Conservation (phyloP, 78 protist genomes). For the Chrysochromulina parva region DNA sequence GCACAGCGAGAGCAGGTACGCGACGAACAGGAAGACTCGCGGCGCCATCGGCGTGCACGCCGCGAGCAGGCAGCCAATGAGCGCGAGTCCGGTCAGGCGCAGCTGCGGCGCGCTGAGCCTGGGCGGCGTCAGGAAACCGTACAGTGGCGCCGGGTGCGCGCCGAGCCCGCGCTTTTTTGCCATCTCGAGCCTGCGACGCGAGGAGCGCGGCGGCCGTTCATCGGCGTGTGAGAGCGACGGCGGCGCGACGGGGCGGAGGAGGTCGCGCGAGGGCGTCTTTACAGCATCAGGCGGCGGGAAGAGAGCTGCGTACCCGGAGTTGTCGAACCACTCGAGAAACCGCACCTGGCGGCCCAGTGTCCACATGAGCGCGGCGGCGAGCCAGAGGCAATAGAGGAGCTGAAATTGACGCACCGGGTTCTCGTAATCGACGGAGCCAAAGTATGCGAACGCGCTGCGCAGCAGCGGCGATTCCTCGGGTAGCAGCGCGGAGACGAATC, state of each 20-base stretch:
- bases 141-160: background rate
- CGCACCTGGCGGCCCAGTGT: background rate
- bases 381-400: background rate
- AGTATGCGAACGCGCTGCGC: too few species aligned
- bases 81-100: background rate
- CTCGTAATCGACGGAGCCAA: too few species aligned
- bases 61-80: background rate
- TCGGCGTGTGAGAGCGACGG: too few species aligned
- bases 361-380: background rate
- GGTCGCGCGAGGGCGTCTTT: too few species aligned
- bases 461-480: too few species aligned
- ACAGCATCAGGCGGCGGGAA: too few species aligned
- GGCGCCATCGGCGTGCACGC: background rate
- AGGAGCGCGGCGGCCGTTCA: too few species aligned
- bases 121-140: background rate
- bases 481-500: too few species aligned
- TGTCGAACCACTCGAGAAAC: background rate
- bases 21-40: background rate
- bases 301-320: too few species aligned
- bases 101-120: background rate
- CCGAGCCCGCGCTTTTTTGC: background rate
- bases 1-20: background rate
- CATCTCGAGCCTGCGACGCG: too few species aligned
- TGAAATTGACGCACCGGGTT: background rate
- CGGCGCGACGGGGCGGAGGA: too few species aligned